Evolutionary conservation across 495 filamentous ascomycete genomes (phyloP), one percentile per base, ranked within the genome.

Genomic region (Trichocladium antarcticum): DNA sequence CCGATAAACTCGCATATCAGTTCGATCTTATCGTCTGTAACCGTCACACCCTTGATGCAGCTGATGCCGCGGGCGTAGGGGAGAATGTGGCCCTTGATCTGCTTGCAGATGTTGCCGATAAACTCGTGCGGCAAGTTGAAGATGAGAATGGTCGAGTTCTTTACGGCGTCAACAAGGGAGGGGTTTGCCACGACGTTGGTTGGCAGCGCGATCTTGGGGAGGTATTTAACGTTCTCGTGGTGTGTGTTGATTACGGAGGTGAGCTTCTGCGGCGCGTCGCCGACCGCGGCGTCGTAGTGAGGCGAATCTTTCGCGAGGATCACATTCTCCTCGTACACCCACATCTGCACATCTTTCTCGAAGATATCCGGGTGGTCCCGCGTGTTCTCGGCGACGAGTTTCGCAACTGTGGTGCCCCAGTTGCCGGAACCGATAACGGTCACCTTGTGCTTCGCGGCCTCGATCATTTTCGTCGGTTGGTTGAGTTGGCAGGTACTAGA

Each of bases 121-220:
- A 99, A 99, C 65, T 99, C 90, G 70, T 99, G 93, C 6, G 93
- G 93, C 15, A 98, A 76, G 70, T 95, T 95, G 77, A 99, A 99
- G 57, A 99, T 75, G 35, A 99, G 78, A 47, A 99, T 83, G 3
- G 86, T 82, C 49, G 87, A 80, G 60, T 83, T 81, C 60, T 81
- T 78, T 56, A 90, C 89, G 5, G 89, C 79, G 50, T 89, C 83
- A 42, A 78, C 74, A 44, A 97, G 67, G 6, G 87, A 89, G 19
- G 93, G 87, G 65, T 93, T 94, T 49, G 93, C 93, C 55, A 89
- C 72, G 45, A 99, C 63, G 67, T 96, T 97, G 42, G 68, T 56
- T 0, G 93, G 93, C n/a, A 99, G 78, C 32, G 73, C 57, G 60
- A 99, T 84, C 48, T 75, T 75, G 32, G 89, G 84, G 1, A 99